Evolutionary conservation across 257 asterid species (phyloP), one percentile per base, ranked within the genome.

Genomic region (Petunia axillaris): DNA sequence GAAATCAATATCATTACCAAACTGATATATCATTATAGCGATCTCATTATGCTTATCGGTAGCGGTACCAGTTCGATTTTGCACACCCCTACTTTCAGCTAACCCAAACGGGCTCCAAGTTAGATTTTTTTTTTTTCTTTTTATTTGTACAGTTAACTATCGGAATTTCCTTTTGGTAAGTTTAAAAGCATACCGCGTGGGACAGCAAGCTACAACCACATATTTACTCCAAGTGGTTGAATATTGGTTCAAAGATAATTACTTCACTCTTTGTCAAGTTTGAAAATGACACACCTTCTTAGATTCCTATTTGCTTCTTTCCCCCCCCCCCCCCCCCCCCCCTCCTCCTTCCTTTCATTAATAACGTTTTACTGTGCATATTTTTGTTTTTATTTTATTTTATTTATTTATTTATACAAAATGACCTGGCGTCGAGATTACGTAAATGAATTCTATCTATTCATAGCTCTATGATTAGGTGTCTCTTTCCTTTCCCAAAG

Each of bases 371-470:
- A 73, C 14, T 36, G 62, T 4, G 1, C 78, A 11, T 73, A 50
- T 35, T 50, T 52, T 50, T 25, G 3, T 41, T 41, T 67, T 43
- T 41, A 67, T 67, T 25, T 71, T 68, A 25, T 25, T 25, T 25
- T 25, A 25, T 25, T 25, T 25, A 25, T 25, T 25, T 25, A 16
- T 43, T 46, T 71, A 48, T 50, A 73, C 7, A 62, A 73, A 73
- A 35, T 73, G 78, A 73, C 78, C 11, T 73, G 78, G 62, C 78
- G 62, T 73, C 2, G 78, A 73, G 35, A 25, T 70, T 58, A 70
- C 79, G 79, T 80, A 58, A 80, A 58, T 71, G 83, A 44, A 80
- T 68, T 80, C 50, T 43, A 48, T 73, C 64, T 38, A 73, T 50
- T 73, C 36, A 73, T 36, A 52, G 35, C 46, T 50, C 62, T 73